A percentile compares a stretch with the other conserved stretches of the same genome.
Evolutionary conservation across 2,329 filamentous ascomycete genomes (phyloP).

Genomic region (Cladosporium sp.): DNA sequence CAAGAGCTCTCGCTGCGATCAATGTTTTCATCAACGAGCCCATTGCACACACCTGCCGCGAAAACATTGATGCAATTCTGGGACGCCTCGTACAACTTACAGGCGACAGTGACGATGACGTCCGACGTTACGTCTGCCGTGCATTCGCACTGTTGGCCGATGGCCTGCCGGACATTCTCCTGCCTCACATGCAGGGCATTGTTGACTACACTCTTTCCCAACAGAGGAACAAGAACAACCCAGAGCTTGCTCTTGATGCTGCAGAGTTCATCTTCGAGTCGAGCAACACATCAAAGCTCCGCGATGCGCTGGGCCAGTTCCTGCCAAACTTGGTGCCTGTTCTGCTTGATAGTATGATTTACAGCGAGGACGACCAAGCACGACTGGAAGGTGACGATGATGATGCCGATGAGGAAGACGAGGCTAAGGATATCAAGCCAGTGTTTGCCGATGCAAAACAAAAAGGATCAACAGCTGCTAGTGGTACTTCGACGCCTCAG

Average conservation of each 20-base stretch:
- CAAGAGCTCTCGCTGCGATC: conserved; percentile 77
- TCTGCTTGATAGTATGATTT: conserved; percentile 91
- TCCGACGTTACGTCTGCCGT: conserved; percentile 89
- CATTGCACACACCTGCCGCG: conserved; percentile 67
- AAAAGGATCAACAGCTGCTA: conserved; percentile 54
- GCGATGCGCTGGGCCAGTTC: conserved; percentile 73
- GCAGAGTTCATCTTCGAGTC: conserved; percentile 97
- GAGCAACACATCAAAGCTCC: conserved; percentile 80
- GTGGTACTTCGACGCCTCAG: conserved; percentile 42
- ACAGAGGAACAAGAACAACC: conserved; percentile 77
- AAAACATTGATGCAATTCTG: conserved; percentile 77
- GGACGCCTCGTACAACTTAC: conserved; percentile 80
- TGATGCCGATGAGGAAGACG: conserved; percentile 89
- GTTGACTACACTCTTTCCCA: conserved; percentile 93
- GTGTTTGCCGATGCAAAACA: conserved; percentile 72
- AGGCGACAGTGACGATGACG: conserved; percentile 73
- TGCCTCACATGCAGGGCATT: conserved; percentile 81
- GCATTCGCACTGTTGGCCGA: conserved; percentile 92
- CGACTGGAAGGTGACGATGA: conserved; percentile 75
- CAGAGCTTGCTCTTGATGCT: conserved; percentile 88
- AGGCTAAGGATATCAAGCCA: conserved; percentile 86
- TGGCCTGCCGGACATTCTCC: conserved; percentile 82
- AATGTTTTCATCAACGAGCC: conserved; percentile 91
- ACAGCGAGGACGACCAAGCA: conserved; percentile 88
- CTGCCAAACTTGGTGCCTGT: conserved; percentile 85